Evolutionary conservation across 805 yeast species (phyloP), one percentile per base, ranked within the genome.

Genomic region (Candida saitoana): DNA sequence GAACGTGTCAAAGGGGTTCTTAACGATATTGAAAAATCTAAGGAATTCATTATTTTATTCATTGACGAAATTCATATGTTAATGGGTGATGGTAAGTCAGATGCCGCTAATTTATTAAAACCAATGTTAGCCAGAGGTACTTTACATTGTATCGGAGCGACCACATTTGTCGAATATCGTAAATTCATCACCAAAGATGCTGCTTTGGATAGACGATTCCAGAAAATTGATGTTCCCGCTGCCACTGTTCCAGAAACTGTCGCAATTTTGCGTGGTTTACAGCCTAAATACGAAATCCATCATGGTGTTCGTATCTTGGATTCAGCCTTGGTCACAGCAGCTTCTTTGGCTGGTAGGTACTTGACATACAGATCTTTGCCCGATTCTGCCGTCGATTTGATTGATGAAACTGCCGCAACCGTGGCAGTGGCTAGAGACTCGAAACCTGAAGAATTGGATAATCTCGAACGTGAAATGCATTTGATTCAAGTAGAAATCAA

Each of bases 401-500:
- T 91, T 50, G 99, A 91, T 69, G 97, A 93, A 61, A 77, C 96
- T 5, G 95, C 97, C 34, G 98, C 98, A 77, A 54, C 95, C 43
- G 98, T 93, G 34, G 98, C 98, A 1, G 99, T 93, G 40, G 96
- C 96, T 3, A 81, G 99, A 67, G 99, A 93, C 62, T 91, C 98
- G 3, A 88, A 87, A 62, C 99, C 99, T 1, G 99, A 93, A 65
- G 96, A 89, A 62, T 75, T 93, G 55, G 99, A 93, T 68, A 84
- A 82, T 35, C 77, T 89, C 52, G 99, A 93, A 67, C 86, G 99
- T 65, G 88, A 88, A 67, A 74, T 90, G 38, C 95, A 89, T 61
- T 77, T 93, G 52, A 68, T 93, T 27, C 96, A 91, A 56, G 98
- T 93, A 44, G 99, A 93, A 67, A 91, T 93, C 59, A 87, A 88